A percentile compares a stretch with the other conserved stretches of the same genome.
These are phyloP conservation scores for Ustilaginoidea virens DNA, from an alignment of 2,329 filamentous ascomycete genomes.

Conservation along the genomic window DNA sequence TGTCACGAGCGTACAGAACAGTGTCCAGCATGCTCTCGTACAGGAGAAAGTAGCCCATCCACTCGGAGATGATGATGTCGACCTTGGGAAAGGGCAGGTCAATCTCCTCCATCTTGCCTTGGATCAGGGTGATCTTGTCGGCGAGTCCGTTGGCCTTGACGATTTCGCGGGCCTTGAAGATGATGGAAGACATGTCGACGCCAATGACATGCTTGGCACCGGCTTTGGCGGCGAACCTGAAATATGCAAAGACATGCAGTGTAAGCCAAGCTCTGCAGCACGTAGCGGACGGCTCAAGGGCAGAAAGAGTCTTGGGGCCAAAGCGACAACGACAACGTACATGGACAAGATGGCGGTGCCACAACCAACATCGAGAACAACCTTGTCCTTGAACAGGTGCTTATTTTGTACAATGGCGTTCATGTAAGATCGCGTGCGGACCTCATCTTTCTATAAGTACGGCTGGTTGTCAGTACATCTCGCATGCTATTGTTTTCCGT, in stretches of 20 bases:
- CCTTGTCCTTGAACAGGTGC: conserved; percentile 70
- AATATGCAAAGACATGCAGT: neutral
- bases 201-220: conserved; percentile 98
- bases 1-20: conserved; percentile 89
- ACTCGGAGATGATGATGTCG: conserved; percentile 99
- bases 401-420: conserved; percentile 95
- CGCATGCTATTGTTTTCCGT: neutral
- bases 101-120: conserved; percentile 99
- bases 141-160: conserved; percentile 82
- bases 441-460: conserved; percentile 74
- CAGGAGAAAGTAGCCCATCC: conserved; percentile 99
- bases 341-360: conserved; percentile 97
- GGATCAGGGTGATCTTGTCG: conserved; percentile 91
- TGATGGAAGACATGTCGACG: conserved; percentile 99
- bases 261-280: conserved; percentile 2
- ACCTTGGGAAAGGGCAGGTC: conserved; percentile 85
- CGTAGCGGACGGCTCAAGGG: too few species aligned
- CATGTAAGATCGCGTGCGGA: conserved; percentile 91
- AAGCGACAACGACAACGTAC: too few species aligned
- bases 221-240: conserved; percentile 88
- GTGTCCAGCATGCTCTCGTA: conserved; percentile 99
- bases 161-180: conserved; percentile 95
- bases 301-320: neutral
- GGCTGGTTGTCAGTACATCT: neutral
- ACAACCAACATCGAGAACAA: conserved; percentile 94